phyloP scores from a whole-genome alignment of 768 basidiomycete species.

The Amanita fuliginea region DNA sequence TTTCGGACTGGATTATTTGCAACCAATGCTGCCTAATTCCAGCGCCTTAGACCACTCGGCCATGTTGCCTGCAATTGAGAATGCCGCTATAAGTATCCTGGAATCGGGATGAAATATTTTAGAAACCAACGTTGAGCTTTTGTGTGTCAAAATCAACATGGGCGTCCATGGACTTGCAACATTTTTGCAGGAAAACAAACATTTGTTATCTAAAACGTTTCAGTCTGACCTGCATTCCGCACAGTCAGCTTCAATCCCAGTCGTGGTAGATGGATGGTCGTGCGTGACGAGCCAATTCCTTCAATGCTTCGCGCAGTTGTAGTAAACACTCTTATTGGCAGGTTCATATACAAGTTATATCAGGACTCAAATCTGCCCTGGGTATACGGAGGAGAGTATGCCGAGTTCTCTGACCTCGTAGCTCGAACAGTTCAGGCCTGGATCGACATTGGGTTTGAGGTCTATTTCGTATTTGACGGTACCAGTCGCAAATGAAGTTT shows the following conservation, averaged over 20 bases:
- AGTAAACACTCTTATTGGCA: slow-evolving; percentile 19
- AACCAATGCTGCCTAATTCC: slow-evolving; percentile 29
- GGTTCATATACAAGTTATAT: slow-evolving; percentile 68
- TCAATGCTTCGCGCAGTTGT: slow-evolving; percentile 6
- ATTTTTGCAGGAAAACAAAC: slow-evolving; percentile 38
- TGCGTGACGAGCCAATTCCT: slow-evolving; percentile 32
- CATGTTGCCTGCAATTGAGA: slow-evolving; percentile 27
- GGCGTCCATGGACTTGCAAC: slow-evolving; percentile 44
- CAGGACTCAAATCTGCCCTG: slow-evolving; percentile 54
- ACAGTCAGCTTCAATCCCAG: slow-evolving; percentile 22
- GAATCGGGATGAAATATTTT: background rate
- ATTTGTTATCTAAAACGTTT: slow-evolving; percentile 25
- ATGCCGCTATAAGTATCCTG: too few relatives aligned
- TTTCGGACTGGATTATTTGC: slow-evolving; percentile 26
- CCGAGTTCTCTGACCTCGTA: slow-evolving; percentile 39
- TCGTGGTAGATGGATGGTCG: slow-evolving; percentile 85
- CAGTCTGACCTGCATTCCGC: slow-evolving; percentile 10
- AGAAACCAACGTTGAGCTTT: too few relatives aligned
- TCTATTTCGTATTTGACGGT: slow-evolving; percentile 84
- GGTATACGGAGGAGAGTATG: slow-evolving; percentile 82
- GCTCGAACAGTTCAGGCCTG: slow-evolving; percentile 48
- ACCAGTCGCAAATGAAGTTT: slow-evolving; percentile 12
- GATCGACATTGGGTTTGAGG: slow-evolving; percentile 51
- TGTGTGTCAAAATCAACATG: too few relatives aligned
- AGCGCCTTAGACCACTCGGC: slow-evolving; percentile 55